These are phyloP conservation scores for Ophiostoma montium DNA, from an alignment of 2,329 filamentous ascomycete species.

Conservation along the genomic window DNA sequence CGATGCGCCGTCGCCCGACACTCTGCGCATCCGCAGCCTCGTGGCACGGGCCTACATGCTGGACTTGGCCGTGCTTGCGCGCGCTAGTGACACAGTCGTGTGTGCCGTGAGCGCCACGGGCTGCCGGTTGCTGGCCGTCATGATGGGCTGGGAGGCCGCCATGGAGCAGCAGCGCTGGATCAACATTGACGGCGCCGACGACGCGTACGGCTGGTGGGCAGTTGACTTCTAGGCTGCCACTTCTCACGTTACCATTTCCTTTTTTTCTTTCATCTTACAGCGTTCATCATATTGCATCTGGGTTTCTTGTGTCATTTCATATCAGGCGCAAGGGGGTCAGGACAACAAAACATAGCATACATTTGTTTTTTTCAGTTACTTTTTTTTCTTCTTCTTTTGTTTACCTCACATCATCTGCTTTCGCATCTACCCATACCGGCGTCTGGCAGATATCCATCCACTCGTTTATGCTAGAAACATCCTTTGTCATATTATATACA, in stretches of 20 bases:
- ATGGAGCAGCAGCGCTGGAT: slow-evolving; percentile 50
- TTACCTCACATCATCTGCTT: neutral
- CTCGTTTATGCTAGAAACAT: neutral
- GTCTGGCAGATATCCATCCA: slow-evolving; percentile 1
- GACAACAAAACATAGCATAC: neutral
- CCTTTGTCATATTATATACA: neutral
- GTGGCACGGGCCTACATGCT: slow-evolving; percentile 71
- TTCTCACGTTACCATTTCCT: neutral
- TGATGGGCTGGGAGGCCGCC: slow-evolving; percentile 71
- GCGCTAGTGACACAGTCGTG: slow-evolving; percentile 54
- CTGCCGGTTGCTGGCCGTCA: slow-evolving; percentile 65
- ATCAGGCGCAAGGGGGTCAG: neutral
- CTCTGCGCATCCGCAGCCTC: slow-evolving; percentile 55
- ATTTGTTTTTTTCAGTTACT: neutral
- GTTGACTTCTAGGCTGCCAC: slow-evolving; percentile 7
- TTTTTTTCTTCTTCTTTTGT: neutral
- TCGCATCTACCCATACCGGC: neutral
- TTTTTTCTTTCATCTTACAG: neutral
- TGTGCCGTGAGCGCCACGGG: slow-evolving; percentile 62
- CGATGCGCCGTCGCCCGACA: slow-evolving; percentile 29
- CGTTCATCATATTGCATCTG: neutral
- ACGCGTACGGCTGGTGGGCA: slow-evolving; percentile 43
- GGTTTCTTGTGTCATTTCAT: neutral
- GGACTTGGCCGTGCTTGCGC: slow-evolving; percentile 60
- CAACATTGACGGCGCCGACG: slow-evolving; percentile 71